Evolutionary conservation across 352 stramenopile species (phyloP).

Genomic region (Phytopythium vexans): DNA sequence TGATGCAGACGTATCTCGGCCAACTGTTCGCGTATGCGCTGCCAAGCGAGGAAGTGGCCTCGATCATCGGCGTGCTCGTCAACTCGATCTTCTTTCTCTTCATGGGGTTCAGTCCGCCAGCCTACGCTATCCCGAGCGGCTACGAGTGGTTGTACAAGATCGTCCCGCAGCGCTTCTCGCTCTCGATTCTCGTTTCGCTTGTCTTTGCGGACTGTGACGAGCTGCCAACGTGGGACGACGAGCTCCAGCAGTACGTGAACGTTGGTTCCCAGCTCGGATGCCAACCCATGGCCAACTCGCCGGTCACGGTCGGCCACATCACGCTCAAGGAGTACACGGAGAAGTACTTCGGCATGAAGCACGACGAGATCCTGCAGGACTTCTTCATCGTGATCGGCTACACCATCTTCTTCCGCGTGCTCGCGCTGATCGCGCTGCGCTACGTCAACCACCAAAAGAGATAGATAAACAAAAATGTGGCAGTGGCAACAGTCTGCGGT

Average conservation of each 20-base stretch:
- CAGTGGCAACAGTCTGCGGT: too few species aligned
- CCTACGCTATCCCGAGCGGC: slow-evolving; percentile 13
- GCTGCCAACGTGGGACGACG: slow-evolving; percentile 15
- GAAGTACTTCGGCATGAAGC: slow-evolving; percentile 21
- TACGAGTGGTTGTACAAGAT: slow-evolving; percentile 20
- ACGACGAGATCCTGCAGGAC: slow-evolving; percentile 13
- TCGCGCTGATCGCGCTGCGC: slow-evolving; percentile 25
- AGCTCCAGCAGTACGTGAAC: slow-evolving; percentile 16
- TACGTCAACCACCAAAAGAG: slow-evolving; percentile 39
- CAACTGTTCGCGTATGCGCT: slow-evolving; percentile 12
- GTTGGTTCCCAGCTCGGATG: slow-evolving; percentile 19
- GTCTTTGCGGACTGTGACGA: slow-evolving; percentile 18
- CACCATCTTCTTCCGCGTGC: slow-evolving; percentile 25
- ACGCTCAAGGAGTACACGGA: too few species aligned
- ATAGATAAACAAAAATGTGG: too few species aligned
- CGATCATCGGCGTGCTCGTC: slow-evolving; percentile 16
- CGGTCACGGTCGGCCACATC: slow-evolving; percentile 21
- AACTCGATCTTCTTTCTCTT: slow-evolving; percentile 30
- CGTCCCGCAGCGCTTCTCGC: slow-evolving; percentile 13
- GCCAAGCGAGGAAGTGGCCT: slow-evolving; percentile 13
- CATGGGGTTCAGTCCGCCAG: slow-evolving; percentile 21
- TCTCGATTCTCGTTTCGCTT: slow-evolving; percentile 13
- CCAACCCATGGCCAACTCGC: slow-evolving; percentile 18
- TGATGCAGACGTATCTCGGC: slow-evolving; percentile 16
- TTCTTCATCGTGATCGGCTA: slow-evolving; percentile 19